Conservation (phyloP, 2,329 filamentous ascomycete species). For the Dryadomyces quercivorus region DNA sequence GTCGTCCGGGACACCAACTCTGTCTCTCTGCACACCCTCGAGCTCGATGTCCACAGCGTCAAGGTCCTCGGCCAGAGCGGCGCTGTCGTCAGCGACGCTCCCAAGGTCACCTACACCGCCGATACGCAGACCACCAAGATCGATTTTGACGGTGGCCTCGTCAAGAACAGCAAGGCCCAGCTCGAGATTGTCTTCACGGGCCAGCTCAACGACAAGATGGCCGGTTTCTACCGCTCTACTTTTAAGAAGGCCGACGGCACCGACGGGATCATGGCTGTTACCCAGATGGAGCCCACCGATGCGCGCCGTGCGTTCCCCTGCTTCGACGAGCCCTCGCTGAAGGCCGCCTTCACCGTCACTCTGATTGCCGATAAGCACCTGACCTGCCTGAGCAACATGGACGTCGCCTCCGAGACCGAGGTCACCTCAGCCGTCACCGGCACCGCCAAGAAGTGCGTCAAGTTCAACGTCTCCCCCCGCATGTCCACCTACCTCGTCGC, state of each 20-base stretch:
- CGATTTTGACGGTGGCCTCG: constrained; percentile 60
- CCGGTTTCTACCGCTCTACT: constrained; percentile 79
- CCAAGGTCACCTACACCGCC: constrained; percentile 61
- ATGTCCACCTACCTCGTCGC: constrained; percentile 97
- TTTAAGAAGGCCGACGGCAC: constrained; percentile 75
- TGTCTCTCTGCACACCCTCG: constrained; percentile 77
- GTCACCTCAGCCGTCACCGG: constrained; percentile 51
- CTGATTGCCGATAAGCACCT: constrained; percentile 80
- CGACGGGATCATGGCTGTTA: constrained; percentile 73
- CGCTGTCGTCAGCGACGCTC: constrained; percentile 45
- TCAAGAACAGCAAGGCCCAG: constrained; percentile 65
- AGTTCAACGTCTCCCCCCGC: constrained; percentile 79
- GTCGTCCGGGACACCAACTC: constrained; percentile 74
- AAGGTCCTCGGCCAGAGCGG: constrained; percentile 50
- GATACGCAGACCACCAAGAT: constrained; percentile 73
- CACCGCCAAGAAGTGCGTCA: constrained; percentile 68
- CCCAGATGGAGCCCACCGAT: constrained; percentile 95
- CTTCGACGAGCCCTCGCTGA: constrained; percentile 90
- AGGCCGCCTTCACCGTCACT: constrained; percentile 85
- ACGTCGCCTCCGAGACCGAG: constrained; percentile 68
- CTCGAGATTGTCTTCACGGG: constrained; percentile 68
- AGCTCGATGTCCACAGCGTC: constrained; percentile 69
- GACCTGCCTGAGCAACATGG: constrained; percentile 96
- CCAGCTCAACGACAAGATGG: constrained; percentile 78
- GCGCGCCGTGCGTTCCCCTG: constrained; percentile 87